These are phyloP conservation scores for Neofusicoccum laricinum DNA, from an alignment of 2,329 filamentous ascomycete species.

Conservation along the genomic window DNA sequence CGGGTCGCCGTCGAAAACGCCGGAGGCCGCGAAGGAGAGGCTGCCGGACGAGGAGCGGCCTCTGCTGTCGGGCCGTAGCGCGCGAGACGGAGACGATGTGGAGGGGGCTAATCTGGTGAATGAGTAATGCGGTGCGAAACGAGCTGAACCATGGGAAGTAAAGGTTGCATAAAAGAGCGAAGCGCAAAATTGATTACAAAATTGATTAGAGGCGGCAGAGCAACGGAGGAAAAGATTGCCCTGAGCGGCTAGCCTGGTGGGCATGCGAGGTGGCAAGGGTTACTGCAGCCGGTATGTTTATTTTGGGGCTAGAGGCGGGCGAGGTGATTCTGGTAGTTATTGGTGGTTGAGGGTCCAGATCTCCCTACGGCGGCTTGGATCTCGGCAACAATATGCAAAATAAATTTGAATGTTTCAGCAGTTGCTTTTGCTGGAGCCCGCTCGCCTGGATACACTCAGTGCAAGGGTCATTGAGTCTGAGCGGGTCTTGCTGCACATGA, in stretches of 20 bases:
- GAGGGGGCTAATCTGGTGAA: slow-evolving; percentile 3
- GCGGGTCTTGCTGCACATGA: neutral
- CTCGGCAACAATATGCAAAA: neutral
- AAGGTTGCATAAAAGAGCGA: too few species aligned
- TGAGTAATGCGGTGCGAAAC: neutral
- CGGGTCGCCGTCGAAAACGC: neutral
- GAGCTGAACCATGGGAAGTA: neutral
- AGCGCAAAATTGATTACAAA: neutral
- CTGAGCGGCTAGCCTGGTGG: neutral
- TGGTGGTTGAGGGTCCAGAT: neutral
- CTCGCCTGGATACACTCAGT: neutral
- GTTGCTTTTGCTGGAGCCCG: too few species aligned
- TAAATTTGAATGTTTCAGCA: neutral
- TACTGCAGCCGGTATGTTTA: neutral
- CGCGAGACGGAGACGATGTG: neutral
- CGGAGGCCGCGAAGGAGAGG: neutral
- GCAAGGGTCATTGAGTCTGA: neutral
- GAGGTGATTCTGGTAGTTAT: neutral
- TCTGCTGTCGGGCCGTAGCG: neutral
- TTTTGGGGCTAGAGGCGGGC: neutral
- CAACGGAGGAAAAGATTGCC: neutral
- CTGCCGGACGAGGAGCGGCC: neutral
- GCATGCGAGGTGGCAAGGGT: neutral
- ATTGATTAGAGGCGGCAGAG: neutral
- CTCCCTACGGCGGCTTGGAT: neutral